Percentiles rank a stretch among this genome's conserved stretches.
These are phyloP conservation scores for Naganishia kalamii DNA, from an alignment of 768 basidiomycete genomes.

Conservation along the genomic window DNA sequence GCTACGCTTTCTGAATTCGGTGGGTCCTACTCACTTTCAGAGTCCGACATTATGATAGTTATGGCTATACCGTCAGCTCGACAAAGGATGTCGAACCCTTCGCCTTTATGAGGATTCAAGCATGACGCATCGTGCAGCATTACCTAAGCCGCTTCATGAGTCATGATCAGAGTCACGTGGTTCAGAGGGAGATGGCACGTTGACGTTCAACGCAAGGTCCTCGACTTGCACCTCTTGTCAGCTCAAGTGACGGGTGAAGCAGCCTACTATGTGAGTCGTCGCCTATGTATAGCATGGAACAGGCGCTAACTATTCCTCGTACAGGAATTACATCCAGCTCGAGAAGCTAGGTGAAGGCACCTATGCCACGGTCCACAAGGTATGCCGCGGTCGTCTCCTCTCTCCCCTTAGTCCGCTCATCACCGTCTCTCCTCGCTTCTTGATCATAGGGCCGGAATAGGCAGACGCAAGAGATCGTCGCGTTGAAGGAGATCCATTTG, in stretches of 20 bases:
- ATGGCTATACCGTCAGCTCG: background rate
- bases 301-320: background rate
- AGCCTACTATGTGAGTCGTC: no score
- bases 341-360: slow-evolving; percentile 90
- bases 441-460: slow-evolving; percentile 66
- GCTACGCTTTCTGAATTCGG: background rate
- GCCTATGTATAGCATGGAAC: no score
- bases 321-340: slow-evolving; percentile 55
- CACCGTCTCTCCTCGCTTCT: background rate
- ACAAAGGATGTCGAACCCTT: no score
- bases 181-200: background rate
- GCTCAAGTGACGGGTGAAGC: no score
- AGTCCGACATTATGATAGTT: slow-evolving; percentile 4
- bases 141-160: background rate
- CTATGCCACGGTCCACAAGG: slow-evolving; percentile 97
- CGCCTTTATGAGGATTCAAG: background rate
- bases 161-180: background rate
- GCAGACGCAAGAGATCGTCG: slow-evolving; percentile 97
- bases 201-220: no score
- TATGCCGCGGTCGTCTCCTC: slow-evolving; percentile 41
- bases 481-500: slow-evolving; percentile 96
- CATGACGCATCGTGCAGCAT: background rate
- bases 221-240: no score
- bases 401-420: background rate
- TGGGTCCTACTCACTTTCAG: slow-evolving; percentile 3